Base-by-base conservation (phyloP, 768 basidiomycete genomes). In the Trametes maxima region DNA sequence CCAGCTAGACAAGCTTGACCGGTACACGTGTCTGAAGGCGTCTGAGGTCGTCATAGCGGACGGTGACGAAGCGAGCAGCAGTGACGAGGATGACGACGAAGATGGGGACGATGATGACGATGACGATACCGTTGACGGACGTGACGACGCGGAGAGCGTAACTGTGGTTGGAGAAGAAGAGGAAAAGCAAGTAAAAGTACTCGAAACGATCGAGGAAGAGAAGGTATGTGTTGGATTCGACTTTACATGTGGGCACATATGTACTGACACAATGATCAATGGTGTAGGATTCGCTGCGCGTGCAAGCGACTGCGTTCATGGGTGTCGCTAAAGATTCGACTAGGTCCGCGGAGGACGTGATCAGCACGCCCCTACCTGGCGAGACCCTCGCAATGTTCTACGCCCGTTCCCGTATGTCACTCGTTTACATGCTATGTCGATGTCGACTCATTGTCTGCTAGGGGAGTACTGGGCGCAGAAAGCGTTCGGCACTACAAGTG, bases 381-480 rank as follows among this genome's bases (percentile, higher is more conserved):
- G 94, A 96, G 72, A 90, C 89, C 0, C 74, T 95, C 8, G 87
- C 92, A 0, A 80, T 81, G 73, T 95, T 95, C 71, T 95, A 94
- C 67, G 85, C 88, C 5, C 85, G 93, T 8, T 87, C 89, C 17
- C 84, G 91, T 89, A 71, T 66, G 88, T 78, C 12, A 17, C 2
- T 4, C 21, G 11, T 10, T 6, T 21, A 7, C 12, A 13, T 39
- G 8, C 6, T n/a, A 13, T 3, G 50, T 39, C 39, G 8, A 21
- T 37, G 21, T 16, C 10, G n/a, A 5, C 33, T 45, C 22, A 25
- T 24, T 44, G 28, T 40, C n/a, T 36, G 28, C 37, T 54, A 90
- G 88, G 88, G 14, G 88, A 90, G 65, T 86, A 87, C 68, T 95
- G 94, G 94, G 80, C 89, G 0, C 85, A 85, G 63, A 88, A 85